Conservation (phyloP, 306 rosid genomes). For the Corylus heterophylla region DNA sequence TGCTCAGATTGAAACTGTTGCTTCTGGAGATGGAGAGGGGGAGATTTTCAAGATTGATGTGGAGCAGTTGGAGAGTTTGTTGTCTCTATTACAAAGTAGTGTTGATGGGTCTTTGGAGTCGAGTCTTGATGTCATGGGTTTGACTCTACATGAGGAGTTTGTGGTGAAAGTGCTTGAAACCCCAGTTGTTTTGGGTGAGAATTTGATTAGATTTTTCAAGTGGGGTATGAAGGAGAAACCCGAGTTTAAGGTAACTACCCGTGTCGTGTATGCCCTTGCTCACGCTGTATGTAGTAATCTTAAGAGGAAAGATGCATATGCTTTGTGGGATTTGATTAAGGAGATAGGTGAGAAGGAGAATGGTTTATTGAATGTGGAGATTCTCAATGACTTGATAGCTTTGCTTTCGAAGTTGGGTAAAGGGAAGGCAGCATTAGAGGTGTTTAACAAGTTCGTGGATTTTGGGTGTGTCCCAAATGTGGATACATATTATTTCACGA, state of each 20-base stretch:
- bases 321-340: conserved; percentile 68
- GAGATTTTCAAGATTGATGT: conserved; percentile 43
- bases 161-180: conserved; percentile 48
- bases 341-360: conserved; percentile 52
- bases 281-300: conserved; percentile 26
- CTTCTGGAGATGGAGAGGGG: conserved; percentile 20
- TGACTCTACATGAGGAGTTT: conserved; percentile 46
- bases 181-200: conserved; percentile 51
- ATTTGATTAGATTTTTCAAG: conserved; percentile 56
- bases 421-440: conserved; percentile 72
- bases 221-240: conserved; percentile 64
- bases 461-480: conserved; percentile 56
- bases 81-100: conserved; percentile 45
- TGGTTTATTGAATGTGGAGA: conserved; percentile 31
- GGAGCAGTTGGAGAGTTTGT: conserved; percentile 53
- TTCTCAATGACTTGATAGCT: conserved; percentile 52
- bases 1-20: conserved; percentile 3
- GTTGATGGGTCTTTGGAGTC: conserved; percentile 58
- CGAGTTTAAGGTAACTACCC: conserved; percentile 35
- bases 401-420: conserved; percentile 62
- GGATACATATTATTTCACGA: conserved; percentile 58
- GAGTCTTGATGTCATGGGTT: conserved; percentile 45
- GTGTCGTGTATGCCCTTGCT: conserved; percentile 54
- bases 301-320: conserved; percentile 42
- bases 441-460: conserved; percentile 49